Evolutionary conservation across 2,329 filamentous ascomycete genomes (phyloP), one percentile per base, ranked within the genome.

Genomic region (Thermomyces lanuginosus): DNA sequence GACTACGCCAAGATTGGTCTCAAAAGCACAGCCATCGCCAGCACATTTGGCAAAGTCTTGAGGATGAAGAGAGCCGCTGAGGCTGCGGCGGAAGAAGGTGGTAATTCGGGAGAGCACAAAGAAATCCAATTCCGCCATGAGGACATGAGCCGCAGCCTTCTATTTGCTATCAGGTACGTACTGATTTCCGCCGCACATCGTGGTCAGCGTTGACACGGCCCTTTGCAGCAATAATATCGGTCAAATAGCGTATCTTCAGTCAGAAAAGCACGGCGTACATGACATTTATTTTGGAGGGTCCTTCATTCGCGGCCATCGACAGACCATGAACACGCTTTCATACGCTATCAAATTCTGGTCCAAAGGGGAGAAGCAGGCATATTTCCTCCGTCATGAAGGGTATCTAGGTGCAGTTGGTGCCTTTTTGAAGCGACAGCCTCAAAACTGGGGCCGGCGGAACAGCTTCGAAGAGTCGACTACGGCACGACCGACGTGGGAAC

Each of bases 261-360:
- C 82, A 4, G 84, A 93, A 50, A 89, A 92, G 46, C 86, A 98
- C 56, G 70, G 76, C 23, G 63, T 95, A 14, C 77, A 80, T 36
- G 74, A 86, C 45, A 95, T 98, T 34, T 98, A 98, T 60, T 98
- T 98, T 53, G 89, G 89, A 12, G 89, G 89, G 13, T 89, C 79
- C 5, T 98, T 95, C 49, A 95, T 98, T 47, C 75, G 89, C 21
- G 89, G 89, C 21, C 89, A 98, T 52, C 73, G 79, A 9, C 89
- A 95, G 57, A 98, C 89, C 8, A 98, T 98, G 71, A 92, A 95
- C 53, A 95, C 89, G 0, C 63, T 98, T 6, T 84, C 78, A 29
- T 98, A 92, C 47, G 89, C 86, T 46, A 93, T 98, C 56, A 82
- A 82, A 41, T 98, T 95, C 57, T 98, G 89, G 89, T 83, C 78